Percentiles rank a stretch among this genome's conserved stretches.
These are phyloP conservation scores for Sambucus nigra DNA, from an alignment of 129 eudicot species.

Conservation along the genomic window DNA sequence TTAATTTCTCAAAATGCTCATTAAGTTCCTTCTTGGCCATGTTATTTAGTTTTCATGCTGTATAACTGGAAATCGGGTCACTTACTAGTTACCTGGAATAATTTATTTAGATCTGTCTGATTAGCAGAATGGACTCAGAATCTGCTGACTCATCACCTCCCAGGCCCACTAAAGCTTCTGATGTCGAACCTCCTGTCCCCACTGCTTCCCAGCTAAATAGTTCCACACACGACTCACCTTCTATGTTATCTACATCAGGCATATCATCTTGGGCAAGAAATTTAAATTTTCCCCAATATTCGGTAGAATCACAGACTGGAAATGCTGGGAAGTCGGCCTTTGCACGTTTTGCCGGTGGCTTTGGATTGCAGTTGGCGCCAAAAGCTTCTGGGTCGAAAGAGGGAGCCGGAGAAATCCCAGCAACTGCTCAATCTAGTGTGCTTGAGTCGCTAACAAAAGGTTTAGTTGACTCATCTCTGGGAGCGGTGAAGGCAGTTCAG, in stretches of 20 bases:
- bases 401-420: constrained; percentile 23
- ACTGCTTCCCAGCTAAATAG: constrained; percentile 17
- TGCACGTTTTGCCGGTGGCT: constrained; percentile 61
- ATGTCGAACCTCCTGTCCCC: constrained; percentile 25
- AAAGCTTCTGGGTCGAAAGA: constrained; percentile 31
- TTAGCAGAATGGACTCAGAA: constrained; percentile 64
- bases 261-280: constrained; percentile 42
- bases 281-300: constrained; percentile 32
- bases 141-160: constrained; percentile 30
- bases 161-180: constrained; percentile 24
- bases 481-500: constrained; percentile 95
- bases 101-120: constrained; percentile 1
- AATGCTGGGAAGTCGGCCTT: constrained; percentile 42
- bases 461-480: constrained; percentile 76
- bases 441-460: constrained; percentile 73
- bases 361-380: constrained; percentile 37
- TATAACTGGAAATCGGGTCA: not conserved
- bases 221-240: constrained; percentile 23
- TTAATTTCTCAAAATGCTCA: not conserved
- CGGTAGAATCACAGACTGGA: constrained; percentile 27
- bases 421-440: constrained; percentile 44
- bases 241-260: constrained; percentile 28
- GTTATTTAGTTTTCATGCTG: not conserved
- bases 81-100: not conserved
- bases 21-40: not conserved